These are phyloP conservation scores for Phoenix roebelenii DNA, from an alignment of 176 grass and related monocot genomes.

Conservation along the genomic window DNA sequence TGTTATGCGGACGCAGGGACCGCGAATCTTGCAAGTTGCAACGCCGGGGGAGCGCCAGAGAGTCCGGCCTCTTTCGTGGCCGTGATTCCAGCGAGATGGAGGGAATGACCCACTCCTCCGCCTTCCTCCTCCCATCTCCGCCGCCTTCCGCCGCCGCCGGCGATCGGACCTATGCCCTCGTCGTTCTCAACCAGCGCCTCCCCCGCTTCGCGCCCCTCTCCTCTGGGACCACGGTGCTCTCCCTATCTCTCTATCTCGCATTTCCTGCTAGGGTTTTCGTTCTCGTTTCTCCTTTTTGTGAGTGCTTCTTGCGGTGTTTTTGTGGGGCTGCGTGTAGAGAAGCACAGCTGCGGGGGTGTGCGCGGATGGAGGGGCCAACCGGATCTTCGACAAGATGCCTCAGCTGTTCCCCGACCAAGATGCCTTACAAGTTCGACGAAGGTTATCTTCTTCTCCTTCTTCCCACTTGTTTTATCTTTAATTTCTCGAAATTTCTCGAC, in stretches of 20 bases:
- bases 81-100: slow-evolving; percentile 5
- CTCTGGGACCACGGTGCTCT: slow-evolving; percentile 61
- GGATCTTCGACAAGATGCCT: slow-evolving; percentile 59
- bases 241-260: too few species aligned
- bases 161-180: slow-evolving; percentile 41
- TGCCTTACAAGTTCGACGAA: slow-evolving; percentile 27
- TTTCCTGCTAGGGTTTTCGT: too few species aligned
- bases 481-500: too few species aligned
- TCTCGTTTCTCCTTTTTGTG: too few species aligned
- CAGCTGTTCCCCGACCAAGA: slow-evolving; percentile 43
- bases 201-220: slow-evolving; percentile 45
- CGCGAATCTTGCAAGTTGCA: too few species aligned
- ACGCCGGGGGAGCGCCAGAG: too few species aligned
- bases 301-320: too few species aligned
- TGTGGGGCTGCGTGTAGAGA: slow-evolving; percentile 31
- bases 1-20: too few species aligned
- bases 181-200: slow-evolving; percentile 72
- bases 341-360: slow-evolving; percentile 60
- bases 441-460: slow-evolving; percentile 23
- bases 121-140: slow-evolving; percentile 48
- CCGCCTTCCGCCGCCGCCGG: slow-evolving; percentile 18
- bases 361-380: slow-evolving; percentile 72
- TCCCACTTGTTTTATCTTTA: slow-evolving; percentile 3
- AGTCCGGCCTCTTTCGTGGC: too few species aligned
- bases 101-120: slow-evolving; percentile 51